Percentiles rank a stretch among this genome's conserved stretches.
Conservation (phyloP, 2,329 filamentous ascomycete species). For the Pseudogymnoascus sp. region DNA sequence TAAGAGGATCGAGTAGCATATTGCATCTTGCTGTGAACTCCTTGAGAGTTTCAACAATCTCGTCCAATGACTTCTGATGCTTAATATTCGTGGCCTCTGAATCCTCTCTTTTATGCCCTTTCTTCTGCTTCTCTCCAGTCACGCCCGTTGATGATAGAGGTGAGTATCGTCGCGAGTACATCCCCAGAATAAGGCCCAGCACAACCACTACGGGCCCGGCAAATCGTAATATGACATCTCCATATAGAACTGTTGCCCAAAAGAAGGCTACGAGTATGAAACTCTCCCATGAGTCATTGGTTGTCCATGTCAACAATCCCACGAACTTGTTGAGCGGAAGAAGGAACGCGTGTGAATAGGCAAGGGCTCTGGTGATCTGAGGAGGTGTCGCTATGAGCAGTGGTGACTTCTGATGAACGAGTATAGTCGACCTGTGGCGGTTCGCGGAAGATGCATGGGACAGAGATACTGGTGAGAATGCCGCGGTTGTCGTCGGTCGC, state of each 20-base stretch:
- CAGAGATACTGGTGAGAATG: conserved; percentile 81
- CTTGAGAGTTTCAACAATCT: conserved; percentile 91
- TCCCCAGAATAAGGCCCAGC: conserved; percentile 72
- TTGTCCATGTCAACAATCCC: conserved; percentile 89
- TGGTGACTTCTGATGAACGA: conserved; percentile 95
- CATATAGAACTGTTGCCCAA: conserved; percentile 82
- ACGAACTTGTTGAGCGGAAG: conserved; percentile 79
- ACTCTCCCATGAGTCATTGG: conserved; percentile 91
- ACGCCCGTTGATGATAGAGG: conserved; percentile 81
- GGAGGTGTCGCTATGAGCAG: conserved; percentile 88
- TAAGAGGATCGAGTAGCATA: conserved; percentile 79
- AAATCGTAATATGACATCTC: conserved; percentile 72
- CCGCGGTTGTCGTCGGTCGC: conserved; percentile 69
- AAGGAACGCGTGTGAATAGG: conserved; percentile 92
- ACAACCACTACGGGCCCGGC: conserved; percentile 81
- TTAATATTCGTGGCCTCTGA: conserved; percentile 59
- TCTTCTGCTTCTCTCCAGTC: conserved; percentile 53
- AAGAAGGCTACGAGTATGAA: conserved; percentile 81
- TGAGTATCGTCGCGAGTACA: conserved; percentile 87
- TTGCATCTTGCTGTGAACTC: conserved; percentile 89
- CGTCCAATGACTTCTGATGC: conserved; percentile 90
- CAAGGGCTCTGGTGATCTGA: conserved; percentile 86
- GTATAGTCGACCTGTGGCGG: conserved; percentile 79
- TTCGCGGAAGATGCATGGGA: conserved; percentile 56
- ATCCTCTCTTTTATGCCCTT: conserved; percentile 40